Percentiles rank a stretch among this genome's conserved stretches.
Conservation (phyloP, 139 green algal species). For the Micractinium sp. region DNA sequence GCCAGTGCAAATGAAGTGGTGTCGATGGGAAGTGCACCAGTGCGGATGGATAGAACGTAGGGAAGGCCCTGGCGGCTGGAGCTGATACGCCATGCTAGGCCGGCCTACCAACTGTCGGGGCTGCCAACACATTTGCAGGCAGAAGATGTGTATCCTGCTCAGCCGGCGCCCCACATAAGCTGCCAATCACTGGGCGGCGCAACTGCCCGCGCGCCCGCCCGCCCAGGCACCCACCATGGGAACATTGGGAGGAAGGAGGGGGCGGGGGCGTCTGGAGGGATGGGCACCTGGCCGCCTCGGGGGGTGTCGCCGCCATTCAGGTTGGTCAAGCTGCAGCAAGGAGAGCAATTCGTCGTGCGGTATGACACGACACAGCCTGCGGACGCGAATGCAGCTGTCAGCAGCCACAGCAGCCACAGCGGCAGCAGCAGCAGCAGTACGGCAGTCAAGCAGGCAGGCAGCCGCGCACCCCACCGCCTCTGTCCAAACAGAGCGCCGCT, state of each 20-base stretch:
- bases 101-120: no score
- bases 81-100: background rate
- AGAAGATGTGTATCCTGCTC: background rate
- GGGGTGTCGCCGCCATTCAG: background rate
- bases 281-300: background rate
- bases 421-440: background rate
- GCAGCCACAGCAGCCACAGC: background rate
- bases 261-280: constrained; percentile 17
- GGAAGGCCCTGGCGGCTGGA: no score
- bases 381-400: background rate
- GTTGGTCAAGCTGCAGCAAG: background rate
- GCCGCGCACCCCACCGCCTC: no score
- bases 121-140: background rate
- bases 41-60: no score
- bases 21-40: no score
- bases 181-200: background rate
- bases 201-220: background rate
- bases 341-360: background rate
- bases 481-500: no score
- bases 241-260: constrained; percentile 88
- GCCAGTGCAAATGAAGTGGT: no score
- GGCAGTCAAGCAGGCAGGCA: no score
- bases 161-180: background rate
- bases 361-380: background rate
- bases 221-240: constrained; percentile 57